These are phyloP conservation scores for Trifolium fragiferum DNA, from an alignment of 306 rosid genomes.

Conservation along the genomic window DNA sequence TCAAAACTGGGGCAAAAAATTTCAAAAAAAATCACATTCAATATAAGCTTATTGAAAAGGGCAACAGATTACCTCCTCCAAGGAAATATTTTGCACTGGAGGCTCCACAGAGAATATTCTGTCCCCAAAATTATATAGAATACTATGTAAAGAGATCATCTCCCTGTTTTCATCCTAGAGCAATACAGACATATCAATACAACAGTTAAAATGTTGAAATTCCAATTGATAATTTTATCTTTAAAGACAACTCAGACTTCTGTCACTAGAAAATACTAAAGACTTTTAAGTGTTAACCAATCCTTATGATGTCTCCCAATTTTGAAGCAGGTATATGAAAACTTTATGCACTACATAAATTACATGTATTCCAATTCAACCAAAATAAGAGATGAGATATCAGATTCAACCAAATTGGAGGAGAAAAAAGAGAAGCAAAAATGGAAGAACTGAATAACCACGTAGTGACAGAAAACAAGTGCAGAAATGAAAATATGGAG, in stretches of 20 bases:
- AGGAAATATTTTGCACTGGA: constrained; percentile 57
- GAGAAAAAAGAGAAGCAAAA: background rate
- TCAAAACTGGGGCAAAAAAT: constrained; percentile 31
- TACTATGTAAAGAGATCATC: constrained; percentile 57
- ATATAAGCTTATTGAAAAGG: constrained; percentile 30
- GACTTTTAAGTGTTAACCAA: constrained; percentile 13
- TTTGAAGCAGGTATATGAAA: background rate
- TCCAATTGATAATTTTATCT: constrained; percentile 14
- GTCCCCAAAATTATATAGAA: constrained; percentile 65
- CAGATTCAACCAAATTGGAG: constrained; percentile 12
- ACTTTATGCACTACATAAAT: constrained; percentile 11
- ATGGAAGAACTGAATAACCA: background rate
- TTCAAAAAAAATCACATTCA: background rate
- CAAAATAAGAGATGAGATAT: constrained; percentile 4
- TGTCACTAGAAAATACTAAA: background rate
- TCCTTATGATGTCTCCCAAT: constrained; percentile 7
- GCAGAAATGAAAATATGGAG: constrained; percentile 12
- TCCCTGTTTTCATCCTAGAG: constrained; percentile 68
- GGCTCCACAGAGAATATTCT: constrained; percentile 65
- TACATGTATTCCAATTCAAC: constrained; percentile 7
- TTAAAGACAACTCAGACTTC: constrained; percentile 7
- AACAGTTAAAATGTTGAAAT: constrained; percentile 28
- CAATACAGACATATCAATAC: constrained; percentile 21
- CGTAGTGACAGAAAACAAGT: background rate
- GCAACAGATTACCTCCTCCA: constrained; percentile 67